These are phyloP conservation scores for Luzula sylvatica DNA, from an alignment of 176 grass and related monocot species.

Conservation along the genomic window DNA sequence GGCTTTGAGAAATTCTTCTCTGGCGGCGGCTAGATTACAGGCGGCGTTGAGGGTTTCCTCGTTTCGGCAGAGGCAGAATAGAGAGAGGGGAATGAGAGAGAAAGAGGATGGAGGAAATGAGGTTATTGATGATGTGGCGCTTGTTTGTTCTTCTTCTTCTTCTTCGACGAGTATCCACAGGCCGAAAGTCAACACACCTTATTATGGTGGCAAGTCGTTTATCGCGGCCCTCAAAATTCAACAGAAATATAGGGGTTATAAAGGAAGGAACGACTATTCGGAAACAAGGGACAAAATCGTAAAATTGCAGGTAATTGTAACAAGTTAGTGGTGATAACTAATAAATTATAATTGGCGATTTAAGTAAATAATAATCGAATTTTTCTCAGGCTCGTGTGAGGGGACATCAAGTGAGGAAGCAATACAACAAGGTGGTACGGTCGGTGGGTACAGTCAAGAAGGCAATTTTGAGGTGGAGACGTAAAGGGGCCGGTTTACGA, in stretches of 20 bases:
- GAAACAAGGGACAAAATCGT: constrained; percentile 48
- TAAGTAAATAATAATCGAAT: no score
- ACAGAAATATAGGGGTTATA: constrained; percentile 77
- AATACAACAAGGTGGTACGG: constrained; percentile 68
- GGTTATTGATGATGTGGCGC: constrained; percentile 5
- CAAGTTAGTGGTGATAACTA: no score
- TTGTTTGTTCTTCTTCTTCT: constrained; percentile 26
- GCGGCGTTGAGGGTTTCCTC: constrained; percentile 62
- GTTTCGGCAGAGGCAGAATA: constrained; percentile 41
- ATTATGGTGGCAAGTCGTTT: constrained; percentile 31
- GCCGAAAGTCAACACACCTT: constrained; percentile 16
- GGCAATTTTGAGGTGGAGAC: constrained; percentile 63
- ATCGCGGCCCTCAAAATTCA: constrained; percentile 63
- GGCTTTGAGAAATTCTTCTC: constrained; percentile 57
- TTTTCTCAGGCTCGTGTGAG: constrained; percentile 59
- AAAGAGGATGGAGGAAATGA: neutral
- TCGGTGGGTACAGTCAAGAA: constrained; percentile 72
- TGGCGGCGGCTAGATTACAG: constrained; percentile 53
- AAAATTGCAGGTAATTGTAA: constrained; percentile 65
- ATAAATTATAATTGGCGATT: neutral
- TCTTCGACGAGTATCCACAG: constrained; percentile 22
- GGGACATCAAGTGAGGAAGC: constrained; percentile 62
- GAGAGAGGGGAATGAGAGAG: constrained; percentile 21
- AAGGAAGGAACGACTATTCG: constrained; percentile 64
- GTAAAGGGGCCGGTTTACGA: constrained; percentile 60